Conservation (phyloP, 2,329 filamentous ascomycete genomes). For the Cadophora sp. region DNA sequence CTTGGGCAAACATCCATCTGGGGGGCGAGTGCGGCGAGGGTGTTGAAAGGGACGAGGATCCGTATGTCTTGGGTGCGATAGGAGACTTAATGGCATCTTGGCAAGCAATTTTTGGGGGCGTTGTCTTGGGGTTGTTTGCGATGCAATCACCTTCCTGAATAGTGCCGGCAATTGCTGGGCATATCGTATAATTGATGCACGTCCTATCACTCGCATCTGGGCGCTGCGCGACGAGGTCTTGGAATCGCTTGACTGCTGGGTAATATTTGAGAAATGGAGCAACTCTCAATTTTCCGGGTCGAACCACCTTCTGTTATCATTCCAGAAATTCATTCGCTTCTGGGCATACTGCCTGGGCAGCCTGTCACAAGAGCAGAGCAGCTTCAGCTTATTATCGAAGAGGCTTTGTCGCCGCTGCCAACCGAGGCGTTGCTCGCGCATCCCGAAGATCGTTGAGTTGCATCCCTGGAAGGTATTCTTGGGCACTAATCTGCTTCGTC, state of each 20-base stretch:
- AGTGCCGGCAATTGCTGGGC: slow-evolving; percentile 1
- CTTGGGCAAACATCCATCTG: slow-evolving; percentile 1
- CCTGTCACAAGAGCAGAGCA: not conserved
- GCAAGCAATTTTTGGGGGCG: not conserved
- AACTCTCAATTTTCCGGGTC: not conserved
- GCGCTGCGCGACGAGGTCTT: not conserved
- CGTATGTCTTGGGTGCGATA: slow-evolving; percentile 11
- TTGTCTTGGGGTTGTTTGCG: slow-evolving; percentile 13
- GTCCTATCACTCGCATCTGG: not conserved
- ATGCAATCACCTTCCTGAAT: slow-evolving; percentile 11
- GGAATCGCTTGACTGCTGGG: not conserved
- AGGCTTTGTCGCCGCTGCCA: not conserved
- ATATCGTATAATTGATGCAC: not conserved
- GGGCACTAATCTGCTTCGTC: not conserved
- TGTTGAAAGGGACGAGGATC: no score
- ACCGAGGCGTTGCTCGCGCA: not conserved
- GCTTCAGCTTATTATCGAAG: not conserved
- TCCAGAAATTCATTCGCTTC: slow-evolving; percentile 4
- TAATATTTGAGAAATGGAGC: not conserved
- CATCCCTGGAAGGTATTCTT: not conserved
- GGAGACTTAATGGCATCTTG: not conserved
- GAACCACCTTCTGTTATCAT: slow-evolving; percentile 13
- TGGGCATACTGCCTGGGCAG: slow-evolving; percentile 6
- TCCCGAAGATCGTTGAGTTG: not conserved
- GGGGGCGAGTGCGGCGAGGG: not conserved